A percentile compares a stretch with the other conserved stretches of the same genome.
Evolutionary conservation across 2,329 filamentous ascomycete species (phyloP).

Genomic region (Diaporthe humulicola): DNA sequence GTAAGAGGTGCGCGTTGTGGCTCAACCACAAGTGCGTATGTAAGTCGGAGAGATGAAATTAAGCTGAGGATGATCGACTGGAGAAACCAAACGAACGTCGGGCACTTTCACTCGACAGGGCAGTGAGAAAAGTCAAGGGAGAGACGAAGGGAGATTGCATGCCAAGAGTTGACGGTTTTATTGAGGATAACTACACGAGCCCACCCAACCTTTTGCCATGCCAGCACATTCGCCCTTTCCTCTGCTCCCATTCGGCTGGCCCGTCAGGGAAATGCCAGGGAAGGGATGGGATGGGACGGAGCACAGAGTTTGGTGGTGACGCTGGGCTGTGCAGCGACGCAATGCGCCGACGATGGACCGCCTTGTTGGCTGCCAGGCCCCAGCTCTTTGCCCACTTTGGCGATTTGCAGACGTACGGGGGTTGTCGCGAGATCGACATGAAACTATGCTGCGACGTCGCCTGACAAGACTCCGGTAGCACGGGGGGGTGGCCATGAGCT

Average conservation of each 20-base stretch:
- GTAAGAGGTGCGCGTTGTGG: background rate
- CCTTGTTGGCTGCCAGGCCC: constrained; percentile 10
- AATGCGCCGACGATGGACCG: constrained; percentile 8
- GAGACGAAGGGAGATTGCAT: constrained; percentile 26
- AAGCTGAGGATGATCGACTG: background rate
- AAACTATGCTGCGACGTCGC: constrained; percentile 38
- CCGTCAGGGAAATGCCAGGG: constrained; percentile 23
- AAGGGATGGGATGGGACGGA: constrained; percentile 13
- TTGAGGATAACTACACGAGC: constrained; percentile 24
- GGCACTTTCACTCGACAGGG: background rate
- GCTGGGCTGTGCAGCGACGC: constrained; percentile 31
- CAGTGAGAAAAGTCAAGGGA: constrained; percentile 14
- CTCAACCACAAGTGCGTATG: constrained; percentile 25
- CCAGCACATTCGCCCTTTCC: constrained; percentile 28
- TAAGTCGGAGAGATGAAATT: constrained; percentile 2
- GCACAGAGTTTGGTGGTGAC: constrained; percentile 14
- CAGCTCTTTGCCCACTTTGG: constrained; percentile 21
- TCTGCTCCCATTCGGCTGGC: background rate
- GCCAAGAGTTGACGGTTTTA: constrained; percentile 30
- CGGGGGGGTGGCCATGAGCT: constrained; percentile 1
- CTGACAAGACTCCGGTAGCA: constrained; percentile 33
- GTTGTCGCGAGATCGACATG: constrained; percentile 36
- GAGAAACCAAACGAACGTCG: constrained; percentile 24
- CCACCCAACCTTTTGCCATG: background rate
- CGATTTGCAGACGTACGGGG: constrained; percentile 1